These are phyloP conservation scores for Naegleria gruberi DNA, from an alignment of 208 protist species.

Conservation along the genomic window DNA sequence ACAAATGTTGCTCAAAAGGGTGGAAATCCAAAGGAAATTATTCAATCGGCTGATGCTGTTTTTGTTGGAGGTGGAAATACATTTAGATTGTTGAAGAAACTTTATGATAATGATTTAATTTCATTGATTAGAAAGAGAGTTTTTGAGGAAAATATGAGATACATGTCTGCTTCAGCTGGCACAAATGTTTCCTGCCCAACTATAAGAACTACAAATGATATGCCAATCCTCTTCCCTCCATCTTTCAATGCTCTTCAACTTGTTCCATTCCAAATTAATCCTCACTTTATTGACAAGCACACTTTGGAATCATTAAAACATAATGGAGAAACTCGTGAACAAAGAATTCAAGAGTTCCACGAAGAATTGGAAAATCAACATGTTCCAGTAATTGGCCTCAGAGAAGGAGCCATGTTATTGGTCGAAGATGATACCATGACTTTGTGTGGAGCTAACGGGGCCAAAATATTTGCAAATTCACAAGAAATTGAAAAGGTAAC, in stretches of 20 bases:
- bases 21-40: conserved; percentile 5
- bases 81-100: conserved; percentile 26
- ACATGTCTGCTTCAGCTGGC: conserved; percentile 29
- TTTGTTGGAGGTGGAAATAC: conserved; percentile 35
- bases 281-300: conserved; percentile 27
- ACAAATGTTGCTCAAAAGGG: too few species aligned
- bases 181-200: conserved; percentile 23
- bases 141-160: conserved; percentile 12
- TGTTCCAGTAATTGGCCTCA: not conserved
- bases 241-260: conserved; percentile 28
- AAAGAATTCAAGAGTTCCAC: conserved; percentile 27
- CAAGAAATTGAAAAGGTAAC: not conserved
- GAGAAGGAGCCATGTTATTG: conserved; percentile 11
- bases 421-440: not conserved
- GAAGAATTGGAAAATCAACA: conserved; percentile 19
- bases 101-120: conserved; percentile 24
- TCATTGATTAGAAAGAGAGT: conserved; percentile 6
- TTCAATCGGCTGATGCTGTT: conserved; percentile 12
- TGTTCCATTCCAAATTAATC: conserved; percentile 30
- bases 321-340: conserved; percentile 24
- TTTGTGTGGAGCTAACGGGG: not conserved
- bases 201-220: conserved; percentile 32
- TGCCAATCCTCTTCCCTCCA: conserved; percentile 32
- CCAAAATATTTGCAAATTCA: not conserved
- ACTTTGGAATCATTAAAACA: not conserved